Evolutionary conservation across 345 rosid species (phyloP).

Genomic region (Camelina neglecta): DNA sequence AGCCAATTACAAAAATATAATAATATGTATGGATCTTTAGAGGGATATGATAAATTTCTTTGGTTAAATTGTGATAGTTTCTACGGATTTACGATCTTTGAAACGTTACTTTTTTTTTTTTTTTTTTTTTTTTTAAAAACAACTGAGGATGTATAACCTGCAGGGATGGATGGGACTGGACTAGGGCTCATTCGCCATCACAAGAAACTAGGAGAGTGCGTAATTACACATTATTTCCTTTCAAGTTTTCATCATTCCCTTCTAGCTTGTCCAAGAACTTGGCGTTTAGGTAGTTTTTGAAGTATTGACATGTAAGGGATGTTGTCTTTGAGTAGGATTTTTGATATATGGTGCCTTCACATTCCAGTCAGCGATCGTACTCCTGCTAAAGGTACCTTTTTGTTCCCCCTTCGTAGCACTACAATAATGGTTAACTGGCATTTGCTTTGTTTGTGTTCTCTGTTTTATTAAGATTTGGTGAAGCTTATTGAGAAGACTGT

Average conservation of each 20-base stretch:
- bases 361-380: conserved; percentile 69
- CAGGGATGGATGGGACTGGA: conserved; percentile 85
- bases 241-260: no score
- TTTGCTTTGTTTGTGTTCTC: no score
- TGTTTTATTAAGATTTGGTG: conserved; percentile 55
- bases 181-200: conserved; percentile 71
- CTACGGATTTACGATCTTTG: not conserved
- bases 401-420: not conserved
- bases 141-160: conserved; percentile 6
- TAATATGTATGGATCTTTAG: no score
- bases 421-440: not conserved
- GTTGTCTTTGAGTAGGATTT: conserved; percentile 51
- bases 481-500: conserved; percentile 57
- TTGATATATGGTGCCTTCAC: conserved; percentile 74
- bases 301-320: not conserved
- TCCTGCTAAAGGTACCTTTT: conserved; percentile 50
- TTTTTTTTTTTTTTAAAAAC: not conserved
- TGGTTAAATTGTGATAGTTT: no score
- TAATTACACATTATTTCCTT: not conserved
- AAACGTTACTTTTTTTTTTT: not conserved
- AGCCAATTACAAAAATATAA: no score
- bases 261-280: not conserved
- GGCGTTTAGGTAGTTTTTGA: not conserved
- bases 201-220: conserved; percentile 65
- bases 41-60: no score